Base-by-base conservation (phyloP, 257 asterid species). In the Petrea volubilis region DNA sequence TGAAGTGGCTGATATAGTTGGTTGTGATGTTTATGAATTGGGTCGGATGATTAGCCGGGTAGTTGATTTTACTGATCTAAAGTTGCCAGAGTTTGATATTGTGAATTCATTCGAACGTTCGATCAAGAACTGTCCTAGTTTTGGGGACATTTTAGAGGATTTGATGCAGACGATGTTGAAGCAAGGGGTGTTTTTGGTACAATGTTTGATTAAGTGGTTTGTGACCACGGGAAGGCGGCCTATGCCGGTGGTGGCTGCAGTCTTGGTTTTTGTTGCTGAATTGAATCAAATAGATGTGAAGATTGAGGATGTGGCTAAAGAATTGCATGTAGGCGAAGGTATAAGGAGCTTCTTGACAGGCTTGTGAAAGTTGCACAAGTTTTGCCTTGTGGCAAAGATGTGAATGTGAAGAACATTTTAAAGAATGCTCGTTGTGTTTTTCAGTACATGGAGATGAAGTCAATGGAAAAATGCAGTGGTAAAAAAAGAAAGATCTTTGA, bases 341-440 rank as follows among this genome's bases (percentile, higher is more conserved):
- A 91, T 36, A 94, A 79, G 77, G 97, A 94, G 41, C 79, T 94
- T n/a, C 67, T 86, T n/a, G 84, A 81, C 68, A 84, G 73, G 67
- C 96, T 94, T 38, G 97, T 89, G 14, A 74, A 81, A 65, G 95
- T 84, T 72, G 98, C 90, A 0, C 80, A 52, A 70, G 84, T 55
- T 27, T 82, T 94, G 80, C 96, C 98, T 3, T 91, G 98, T 97
- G 98, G 97, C 3, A 82, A 89, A 47, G 91, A 89, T 67, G 85
- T 89, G 49, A 86, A 85, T 0, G 64, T 86, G 66, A 94, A 89
- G 84, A 91, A 89, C 53, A 77, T 94, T 5, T 6, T 87, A 77
- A 86, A 67, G 85, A 91, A 86, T 40, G 96, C 96, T 13, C 82
- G 90, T 0, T 82, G 74, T 71, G 96, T 91, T 29, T 87, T 94